Evolutionary conservation across 1,139 yeast genomes (phyloP), one percentile per base, ranked within the genome.

Genomic region (Hansenula lynferdii): DNA sequence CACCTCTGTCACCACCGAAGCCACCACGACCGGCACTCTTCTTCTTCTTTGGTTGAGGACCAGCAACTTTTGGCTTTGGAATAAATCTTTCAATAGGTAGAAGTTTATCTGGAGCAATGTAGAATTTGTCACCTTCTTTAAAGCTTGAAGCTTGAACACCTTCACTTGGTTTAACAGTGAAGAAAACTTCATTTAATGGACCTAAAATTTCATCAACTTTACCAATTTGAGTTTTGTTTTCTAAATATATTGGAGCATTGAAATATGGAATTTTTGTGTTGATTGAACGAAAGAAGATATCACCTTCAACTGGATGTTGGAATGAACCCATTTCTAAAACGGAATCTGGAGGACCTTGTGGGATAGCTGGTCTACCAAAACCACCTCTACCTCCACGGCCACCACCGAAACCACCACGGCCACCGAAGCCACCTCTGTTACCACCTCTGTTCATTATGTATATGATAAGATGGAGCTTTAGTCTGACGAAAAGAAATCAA

Each of bases 201-300:
- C 99, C 99, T 55, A 94, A 74, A 50, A 94, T 92, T 71, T 94
- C 99, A 62, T 94, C 99, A 42, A 94, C 96, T 67, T 94, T 94
- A 56, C 99, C 99, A 40, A 94, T 81, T 60, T 85, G 94, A 23
- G 96, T 85, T 73, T 83, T 84, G 74, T 92, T 92, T 64, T 92
- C 97, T 53, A 92, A 77, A 64, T 84, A 94, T 59, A 94, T 90
- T 61, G 98, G 98, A 22, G 99, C 99, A 68, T 94, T 94, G 77
- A 94, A 94, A 65, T 92, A 94, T 55, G 99, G 99, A 51, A 94
- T 75, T 71, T 92, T 92, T 45, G 86, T 78, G 65, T 92, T 92
- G 57, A 85, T 85, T 36, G 97, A 87, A 59, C 92, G 87, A 70
- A 97, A 92, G 40, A 94, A 95, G 60, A 94, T 85, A 60, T 94